Evolutionary conservation across 768 basidiomycete genomes (phyloP).

Genomic region (Pisolithus albus): DNA sequence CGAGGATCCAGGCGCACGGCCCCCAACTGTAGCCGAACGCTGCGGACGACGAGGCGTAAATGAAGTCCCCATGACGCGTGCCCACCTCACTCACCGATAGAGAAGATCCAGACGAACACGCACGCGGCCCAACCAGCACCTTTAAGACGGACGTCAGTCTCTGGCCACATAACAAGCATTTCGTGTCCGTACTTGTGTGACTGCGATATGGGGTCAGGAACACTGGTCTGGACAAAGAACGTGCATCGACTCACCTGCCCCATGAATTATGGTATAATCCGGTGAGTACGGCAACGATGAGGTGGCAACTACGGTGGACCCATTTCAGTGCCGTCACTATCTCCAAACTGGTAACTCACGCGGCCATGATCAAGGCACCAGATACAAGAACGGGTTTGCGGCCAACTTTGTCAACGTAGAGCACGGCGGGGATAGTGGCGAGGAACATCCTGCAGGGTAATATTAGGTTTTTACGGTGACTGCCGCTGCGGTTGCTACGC

Average conservation of each 20-base stretch:
- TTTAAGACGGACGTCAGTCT: slow-evolving; percentile 11
- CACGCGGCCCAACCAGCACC: slow-evolving; percentile 72
- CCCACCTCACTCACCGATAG: slow-evolving; percentile 40
- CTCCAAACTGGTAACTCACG: slow-evolving; percentile 28
- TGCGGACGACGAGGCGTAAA: slow-evolving; percentile 9
- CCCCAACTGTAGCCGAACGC: slow-evolving; percentile 76
- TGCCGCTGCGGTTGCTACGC: slow-evolving; percentile 14
- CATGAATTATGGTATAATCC: slow-evolving; percentile 54
- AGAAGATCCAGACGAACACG: slow-evolving; percentile 67
- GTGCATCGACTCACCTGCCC: slow-evolving; percentile 31
- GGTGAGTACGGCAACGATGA: slow-evolving; percentile 62
- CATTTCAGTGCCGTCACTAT: slow-evolving; percentile 11
- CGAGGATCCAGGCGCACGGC: slow-evolving; percentile 72
- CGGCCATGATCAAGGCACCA: slow-evolving; percentile 70
- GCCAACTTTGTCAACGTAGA: slow-evolving; percentile 74
- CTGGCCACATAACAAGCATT: background rate
- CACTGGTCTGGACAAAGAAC: background rate
- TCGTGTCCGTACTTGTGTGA: background rate
- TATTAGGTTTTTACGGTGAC: background rate
- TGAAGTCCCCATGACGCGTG: background rate
- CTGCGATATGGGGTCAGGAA: background rate
- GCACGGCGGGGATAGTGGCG: slow-evolving; percentile 73
- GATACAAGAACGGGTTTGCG: slow-evolving; percentile 68
- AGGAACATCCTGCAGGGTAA: slow-evolving; percentile 50
- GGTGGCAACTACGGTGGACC: slow-evolving; percentile 44